Evolutionary conservation across 305 asterid genomes (phyloP), one percentile per base, ranked within the genome.

Genomic region (Lippia alba): DNA sequence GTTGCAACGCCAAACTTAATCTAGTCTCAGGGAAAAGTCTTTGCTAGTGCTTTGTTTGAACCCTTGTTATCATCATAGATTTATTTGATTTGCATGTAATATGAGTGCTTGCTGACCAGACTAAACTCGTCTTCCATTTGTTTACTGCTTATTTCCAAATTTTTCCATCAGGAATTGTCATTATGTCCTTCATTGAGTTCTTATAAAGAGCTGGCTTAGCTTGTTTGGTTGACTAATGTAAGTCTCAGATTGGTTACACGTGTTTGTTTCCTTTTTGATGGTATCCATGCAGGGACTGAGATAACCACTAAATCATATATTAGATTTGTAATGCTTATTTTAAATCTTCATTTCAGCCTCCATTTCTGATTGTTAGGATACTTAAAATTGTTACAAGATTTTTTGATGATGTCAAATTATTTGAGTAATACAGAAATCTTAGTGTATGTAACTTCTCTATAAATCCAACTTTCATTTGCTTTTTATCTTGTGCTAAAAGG

Each of bases 1-100:
- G 83, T 78, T 68, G 17, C 68, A 63, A 70, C 63, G 15, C 53
- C 61, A 33, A 20, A 64, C 71, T 61, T 65, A 61, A 20, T 63
- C 61, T 75, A 55, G 55, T 49, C 45, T 40, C 19, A 45, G 48
- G 9, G 51, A 64, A 39, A 7, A 41, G 6, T 67, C 36, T 71
- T 44, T 61, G 69, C 33, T 48, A 33, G 64, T 19, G 58, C 63
- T 45, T 11, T 56, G 51, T 56, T 36, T 3, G 54, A 20, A 45
- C 41, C 19, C 69, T 64, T 20, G 5, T 79, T 12, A 50, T 61
- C 56, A 32, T 40, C 60, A 14, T 15, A 45, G 44, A 16, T 61
- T 41, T 36, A 67, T 46, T 34, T 61, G 24, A 44, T 62, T 33
- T 64, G 48, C 50, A 5, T 55, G 36, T 20, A 45, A 59, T 72